Percentiles rank a stretch among this genome's conserved stretches.
Conservation (phyloP, 331 rosid species). For the Quercus phellos region DNA sequence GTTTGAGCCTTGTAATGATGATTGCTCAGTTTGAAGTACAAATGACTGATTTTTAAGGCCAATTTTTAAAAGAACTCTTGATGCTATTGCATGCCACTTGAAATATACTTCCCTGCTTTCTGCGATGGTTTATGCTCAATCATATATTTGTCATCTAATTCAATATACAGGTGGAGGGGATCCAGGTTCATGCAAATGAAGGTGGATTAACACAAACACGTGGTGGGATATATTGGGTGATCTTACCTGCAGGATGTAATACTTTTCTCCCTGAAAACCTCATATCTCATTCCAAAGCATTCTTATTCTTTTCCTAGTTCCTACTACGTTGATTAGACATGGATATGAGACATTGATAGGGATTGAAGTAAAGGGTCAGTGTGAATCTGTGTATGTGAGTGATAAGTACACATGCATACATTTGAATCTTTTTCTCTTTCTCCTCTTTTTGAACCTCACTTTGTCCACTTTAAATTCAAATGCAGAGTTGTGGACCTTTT, state of each 20-base stretch:
- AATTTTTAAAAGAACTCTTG: background rate
- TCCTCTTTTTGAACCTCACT: background rate
- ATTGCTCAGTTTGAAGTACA: background rate
- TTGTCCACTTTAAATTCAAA: background rate
- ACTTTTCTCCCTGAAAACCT: constrained; percentile 22
- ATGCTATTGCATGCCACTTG: constrained; percentile 13
- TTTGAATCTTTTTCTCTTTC: background rate
- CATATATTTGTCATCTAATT: constrained; percentile 9
- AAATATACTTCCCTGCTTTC: constrained; percentile 2
- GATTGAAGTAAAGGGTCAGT: background rate
- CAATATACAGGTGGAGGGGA: constrained; percentile 76
- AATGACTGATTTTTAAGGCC: constrained; percentile 5
- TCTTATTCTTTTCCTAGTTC: background rate
- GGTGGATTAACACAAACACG: constrained; percentile 87
- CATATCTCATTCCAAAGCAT: background rate
- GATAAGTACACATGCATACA: background rate
- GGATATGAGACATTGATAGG: constrained; percentile 1
- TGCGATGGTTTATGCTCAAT: constrained; percentile 7
- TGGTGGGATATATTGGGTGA: constrained; percentile 89
- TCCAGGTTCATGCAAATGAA: constrained; percentile 83
- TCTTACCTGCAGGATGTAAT: constrained; percentile 97
- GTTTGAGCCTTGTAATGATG: constrained; percentile 10
- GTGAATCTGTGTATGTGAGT: background rate
- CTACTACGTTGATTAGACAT: background rate
- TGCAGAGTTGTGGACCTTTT: background rate